Conservation (phyloP, 169 alveolate genomes). For the Eimeria necatrix region DNA sequence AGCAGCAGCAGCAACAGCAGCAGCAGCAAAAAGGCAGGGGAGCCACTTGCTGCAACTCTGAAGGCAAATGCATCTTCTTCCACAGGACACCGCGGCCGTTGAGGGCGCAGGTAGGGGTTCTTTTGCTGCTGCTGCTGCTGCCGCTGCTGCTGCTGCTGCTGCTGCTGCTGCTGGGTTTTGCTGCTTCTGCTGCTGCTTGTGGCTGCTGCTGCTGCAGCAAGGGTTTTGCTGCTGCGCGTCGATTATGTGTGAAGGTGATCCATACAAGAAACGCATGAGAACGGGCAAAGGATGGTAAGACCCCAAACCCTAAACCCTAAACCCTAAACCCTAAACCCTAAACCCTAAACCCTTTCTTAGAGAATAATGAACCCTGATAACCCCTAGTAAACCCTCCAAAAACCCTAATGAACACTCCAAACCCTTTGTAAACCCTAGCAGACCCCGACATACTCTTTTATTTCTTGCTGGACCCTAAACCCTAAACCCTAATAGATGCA, state of each 20-base stretch:
- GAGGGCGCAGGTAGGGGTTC: background rate
- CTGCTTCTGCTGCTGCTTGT: no score
- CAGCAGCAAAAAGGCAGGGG: background rate
- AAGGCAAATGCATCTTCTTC: background rate
- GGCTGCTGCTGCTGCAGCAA: constrained; percentile 49
- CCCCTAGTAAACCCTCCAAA: no score
- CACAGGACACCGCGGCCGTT: background rate
- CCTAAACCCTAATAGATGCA: no score
- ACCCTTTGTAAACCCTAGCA: no score
- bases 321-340: constrained; percentile 16
- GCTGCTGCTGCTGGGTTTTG: background rate
- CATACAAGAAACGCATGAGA: constrained; percentile 51
- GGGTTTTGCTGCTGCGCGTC: background rate
- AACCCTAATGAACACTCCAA: no score
- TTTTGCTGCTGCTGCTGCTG: background rate
- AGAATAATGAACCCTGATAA: no score
- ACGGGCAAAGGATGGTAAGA: constrained; percentile 48
- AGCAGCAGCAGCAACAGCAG: background rate
- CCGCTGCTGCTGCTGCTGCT: background rate
- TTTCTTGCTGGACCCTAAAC: no score
- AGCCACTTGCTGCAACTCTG: background rate
- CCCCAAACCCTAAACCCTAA: background rate
- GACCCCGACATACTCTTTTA: no score
- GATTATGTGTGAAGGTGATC: background rate
- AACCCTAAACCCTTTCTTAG: background rate